phyloP scores from a whole-genome alignment of 495 filamentous ascomycete species.

The Neurospora sp. region DNA sequence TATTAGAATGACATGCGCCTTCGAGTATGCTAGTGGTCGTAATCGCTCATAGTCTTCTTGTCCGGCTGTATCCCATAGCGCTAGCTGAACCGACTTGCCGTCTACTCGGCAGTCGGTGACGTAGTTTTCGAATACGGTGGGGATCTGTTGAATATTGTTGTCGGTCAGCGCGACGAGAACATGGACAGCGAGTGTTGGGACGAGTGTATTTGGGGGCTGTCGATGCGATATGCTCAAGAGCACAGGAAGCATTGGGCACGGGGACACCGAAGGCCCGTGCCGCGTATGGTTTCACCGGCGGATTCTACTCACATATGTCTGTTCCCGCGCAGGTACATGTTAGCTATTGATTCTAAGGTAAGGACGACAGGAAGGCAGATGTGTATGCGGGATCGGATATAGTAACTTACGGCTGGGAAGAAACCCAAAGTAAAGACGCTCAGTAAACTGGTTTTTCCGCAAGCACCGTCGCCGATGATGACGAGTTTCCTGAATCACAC shows the following conservation, averaged over 20 bases:
- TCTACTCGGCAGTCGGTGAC: constrained; percentile 98
- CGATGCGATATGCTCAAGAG: not conserved
- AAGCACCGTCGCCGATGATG: constrained; percentile 97
- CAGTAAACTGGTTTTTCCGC: constrained; percentile 94
- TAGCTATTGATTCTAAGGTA: constrained; percentile 2
- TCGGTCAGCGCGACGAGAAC: constrained; percentile 1
- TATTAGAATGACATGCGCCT: constrained; percentile 95
- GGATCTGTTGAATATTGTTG: constrained; percentile 51
- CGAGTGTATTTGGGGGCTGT: not conserved
- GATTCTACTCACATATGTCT: constrained; percentile 60
- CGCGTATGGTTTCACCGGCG: not conserved
- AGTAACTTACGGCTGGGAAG: constrained; percentile 80
- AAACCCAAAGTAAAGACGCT: constrained; percentile 98
- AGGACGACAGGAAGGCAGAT: not conserved
- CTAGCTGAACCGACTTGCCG: constrained; percentile 94
- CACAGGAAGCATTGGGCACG: not conserved
- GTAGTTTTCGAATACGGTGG: constrained; percentile 99
- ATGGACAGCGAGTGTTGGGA: not conserved
- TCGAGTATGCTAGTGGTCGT: constrained; percentile 90
- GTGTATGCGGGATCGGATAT: not conserved
- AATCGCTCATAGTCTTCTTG: constrained; percentile 97
- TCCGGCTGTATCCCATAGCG: constrained; percentile 98
- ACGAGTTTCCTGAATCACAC: constrained; percentile 73
- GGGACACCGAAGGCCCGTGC: not conserved
- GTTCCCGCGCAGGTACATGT: constrained; percentile 2